Conservation (phyloP, 176 grass and related monocot genomes). For the Neostapfia colusana region DNA sequence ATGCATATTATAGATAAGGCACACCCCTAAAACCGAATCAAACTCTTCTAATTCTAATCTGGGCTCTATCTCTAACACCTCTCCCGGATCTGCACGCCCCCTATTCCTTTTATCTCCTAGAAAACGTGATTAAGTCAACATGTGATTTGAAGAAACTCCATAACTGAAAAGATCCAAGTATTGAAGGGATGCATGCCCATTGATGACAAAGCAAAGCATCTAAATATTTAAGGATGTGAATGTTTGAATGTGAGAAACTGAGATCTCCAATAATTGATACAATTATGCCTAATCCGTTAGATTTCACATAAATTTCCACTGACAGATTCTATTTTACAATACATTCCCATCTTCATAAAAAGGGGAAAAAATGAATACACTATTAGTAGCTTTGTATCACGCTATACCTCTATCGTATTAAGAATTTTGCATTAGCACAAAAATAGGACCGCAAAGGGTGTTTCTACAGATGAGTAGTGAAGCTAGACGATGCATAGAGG, state of each 20-base stretch:
- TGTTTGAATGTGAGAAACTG: background rate
- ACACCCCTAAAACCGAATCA: no score
- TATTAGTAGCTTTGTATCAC: background rate
- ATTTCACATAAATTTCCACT: background rate
- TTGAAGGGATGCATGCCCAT: background rate
- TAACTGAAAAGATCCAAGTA: conserved; percentile 21
- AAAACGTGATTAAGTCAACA: no score
- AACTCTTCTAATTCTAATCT: no score
- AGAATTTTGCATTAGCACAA: background rate
- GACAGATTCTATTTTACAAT: conserved; percentile 5
- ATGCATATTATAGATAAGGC: no score
- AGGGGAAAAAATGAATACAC: background rate
- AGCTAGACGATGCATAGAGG: background rate
- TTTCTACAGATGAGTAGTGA: background rate
- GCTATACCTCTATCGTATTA: background rate
- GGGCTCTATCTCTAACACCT: no score
- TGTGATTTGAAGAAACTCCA: conserved; percentile 6
- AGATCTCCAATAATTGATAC: background rate
- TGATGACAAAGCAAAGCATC: conserved; percentile 3
- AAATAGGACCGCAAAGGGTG: background rate
- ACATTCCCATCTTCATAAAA: background rate
- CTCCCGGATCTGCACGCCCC: no score
- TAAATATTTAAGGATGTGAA: background rate
- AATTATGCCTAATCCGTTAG: conserved; percentile 1
- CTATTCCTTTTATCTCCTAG: no score